Evolutionary conservation across 2,329 filamentous ascomycete species (phyloP), one percentile per base, ranked within the genome.

Genomic region (Fusarium sp.): DNA sequence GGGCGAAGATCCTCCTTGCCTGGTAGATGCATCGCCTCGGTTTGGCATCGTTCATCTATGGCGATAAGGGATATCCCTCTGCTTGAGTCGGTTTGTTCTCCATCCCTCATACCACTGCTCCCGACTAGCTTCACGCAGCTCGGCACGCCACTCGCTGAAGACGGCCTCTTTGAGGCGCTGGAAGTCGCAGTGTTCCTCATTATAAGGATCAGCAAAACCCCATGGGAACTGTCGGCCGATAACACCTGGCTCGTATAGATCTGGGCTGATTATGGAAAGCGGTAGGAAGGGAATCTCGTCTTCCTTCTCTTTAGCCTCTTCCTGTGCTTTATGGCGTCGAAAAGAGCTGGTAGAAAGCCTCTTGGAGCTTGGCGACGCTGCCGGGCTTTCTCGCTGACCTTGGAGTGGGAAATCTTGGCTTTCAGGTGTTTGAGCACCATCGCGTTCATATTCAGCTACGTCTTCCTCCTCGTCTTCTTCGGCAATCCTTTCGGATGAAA

Each of bases 91-190:
- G 80, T 84, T 90, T 11, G 89, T 98, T 80, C 96, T 90, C 96
- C 95, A 98, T 74, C 92, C 91, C 80, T 98, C 95, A 75, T 98
- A 98, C 93, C 94, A 98, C 74, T 94, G 88, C 77, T 97, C 94
- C 57, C 93, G 89, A 79, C 93, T 97, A 53, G 93, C 92, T 79
- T 97, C 93, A 64, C 95, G 91, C 63, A 99, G 85, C 77, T 99
- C 96, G 42, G 88, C 88, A 50, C 95, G 91, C 96, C 96, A 99
- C 76, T 98, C 95, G 70, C 85, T 90, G 79, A 99, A 99, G 31
- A 99, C 92, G 10, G 92, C 91, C 63, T 98, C 94, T 81, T 96
- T 96, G 71, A 99, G 86, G 66, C 91, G 91, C 57, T 92, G 85
- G 79, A 98, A 99, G 80, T 99, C 96, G 81, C 96, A 99, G 82